Conservation (phyloP, 305 asterid genomes). For the Fraxinus dipetala region DNA sequence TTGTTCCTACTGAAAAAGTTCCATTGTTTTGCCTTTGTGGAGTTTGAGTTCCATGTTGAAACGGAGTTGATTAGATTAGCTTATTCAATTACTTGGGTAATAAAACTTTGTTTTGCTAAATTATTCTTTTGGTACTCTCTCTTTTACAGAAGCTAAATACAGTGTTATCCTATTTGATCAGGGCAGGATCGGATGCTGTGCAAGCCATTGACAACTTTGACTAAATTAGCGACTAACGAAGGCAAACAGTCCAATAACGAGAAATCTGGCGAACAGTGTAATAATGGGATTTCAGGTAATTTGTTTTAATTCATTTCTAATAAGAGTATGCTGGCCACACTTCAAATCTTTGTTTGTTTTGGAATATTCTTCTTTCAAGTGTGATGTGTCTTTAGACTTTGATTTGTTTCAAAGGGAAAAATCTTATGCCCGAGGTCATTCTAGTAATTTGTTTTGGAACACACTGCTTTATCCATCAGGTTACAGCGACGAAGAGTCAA, state of each 20-base stretch:
- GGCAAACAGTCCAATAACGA: slow-evolving; percentile 38
- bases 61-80: neutral
- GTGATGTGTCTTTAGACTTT: slow-evolving; percentile 3
- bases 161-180: slow-evolving; percentile 38
- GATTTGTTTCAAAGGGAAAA: slow-evolving; percentile 20
- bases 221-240: slow-evolving; percentile 28
- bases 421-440: slow-evolving; percentile 13
- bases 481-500: slow-evolving; percentile 30
- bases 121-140: slow-evolving; percentile 13
- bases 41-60: neutral
- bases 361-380: slow-evolving; percentile 2
- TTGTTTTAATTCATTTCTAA: neutral
- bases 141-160: slow-evolving; percentile 22
- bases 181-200: slow-evolving; percentile 78
- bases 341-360: slow-evolving; percentile 19
- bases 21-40: neutral
- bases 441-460: slow-evolving; percentile 23
- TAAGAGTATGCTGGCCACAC: slow-evolving; percentile 28
- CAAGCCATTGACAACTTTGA: slow-evolving; percentile 38
- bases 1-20: neutral
- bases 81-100: neutral
- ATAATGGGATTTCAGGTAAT: neutral
- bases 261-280: slow-evolving; percentile 25
- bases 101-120: slow-evolving; percentile 10
- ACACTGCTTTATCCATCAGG: slow-evolving; percentile 33